A percentile compares a stretch with the other conserved stretches of the same genome.
These are phyloP conservation scores for Candida qinlingensis DNA, from an alignment of 805 yeast genomes.

Conservation along the genomic window DNA sequence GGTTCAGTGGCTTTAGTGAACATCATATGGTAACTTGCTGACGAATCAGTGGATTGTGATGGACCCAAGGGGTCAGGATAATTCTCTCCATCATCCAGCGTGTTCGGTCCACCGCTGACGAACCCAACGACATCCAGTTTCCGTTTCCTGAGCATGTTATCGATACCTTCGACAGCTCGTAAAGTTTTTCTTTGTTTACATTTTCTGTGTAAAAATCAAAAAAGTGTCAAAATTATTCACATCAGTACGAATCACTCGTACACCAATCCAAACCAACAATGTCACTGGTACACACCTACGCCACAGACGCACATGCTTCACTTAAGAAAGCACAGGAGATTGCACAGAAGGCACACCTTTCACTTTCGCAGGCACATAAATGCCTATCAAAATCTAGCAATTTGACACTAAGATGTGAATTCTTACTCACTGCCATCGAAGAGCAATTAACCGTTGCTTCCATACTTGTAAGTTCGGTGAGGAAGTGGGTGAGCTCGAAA, in stretches of 20 bases:
- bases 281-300: constrained; percentile 1
- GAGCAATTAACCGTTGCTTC: constrained; percentile 43
- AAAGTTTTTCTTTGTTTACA: background rate
- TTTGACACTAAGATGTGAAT: constrained; percentile 33
- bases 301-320: background rate
- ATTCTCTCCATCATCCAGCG: background rate
- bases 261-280: background rate
- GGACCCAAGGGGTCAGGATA: too few relatives aligned
- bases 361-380: background rate
- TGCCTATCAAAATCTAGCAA: background rate
- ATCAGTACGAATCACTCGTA: background rate
- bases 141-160: background rate
- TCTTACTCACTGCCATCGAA: constrained; percentile 38
- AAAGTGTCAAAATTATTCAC: too few relatives aligned
- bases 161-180: too few relatives aligned
- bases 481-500: constrained; percentile 23
- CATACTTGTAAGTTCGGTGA: constrained; percentile 28
- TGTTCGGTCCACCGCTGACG: constrained; percentile 14
- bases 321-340: constrained; percentile 2
- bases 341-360: background rate
- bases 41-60: too few relatives aligned
- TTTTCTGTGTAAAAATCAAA: background rate
- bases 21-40: background rate
- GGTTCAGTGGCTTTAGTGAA: background rate
- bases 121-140: background rate